Evolutionary conservation across 495 filamentous ascomycete genomes (phyloP).

Genomic region (Friedmanniomyces endolithicus): DNA sequence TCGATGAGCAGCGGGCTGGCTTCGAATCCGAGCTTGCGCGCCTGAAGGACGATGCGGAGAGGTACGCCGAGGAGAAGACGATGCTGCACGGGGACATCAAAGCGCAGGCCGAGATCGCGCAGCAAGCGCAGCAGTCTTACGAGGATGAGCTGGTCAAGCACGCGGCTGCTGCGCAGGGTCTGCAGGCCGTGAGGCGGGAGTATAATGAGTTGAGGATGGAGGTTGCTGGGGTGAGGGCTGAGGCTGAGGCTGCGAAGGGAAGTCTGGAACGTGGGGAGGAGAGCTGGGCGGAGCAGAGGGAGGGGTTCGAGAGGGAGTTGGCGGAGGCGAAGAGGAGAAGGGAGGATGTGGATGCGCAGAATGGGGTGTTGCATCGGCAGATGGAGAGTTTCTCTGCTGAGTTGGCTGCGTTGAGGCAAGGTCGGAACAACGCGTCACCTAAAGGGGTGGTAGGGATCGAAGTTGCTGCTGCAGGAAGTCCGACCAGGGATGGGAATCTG

Average conservation of each 20-base stretch:
- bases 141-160: slow-evolving; percentile 89
- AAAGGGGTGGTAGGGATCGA: not conserved
- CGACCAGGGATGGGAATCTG: slow-evolving; percentile 45
- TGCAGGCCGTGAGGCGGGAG: slow-evolving; percentile 66
- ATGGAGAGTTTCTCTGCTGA: slow-evolving; percentile 70
- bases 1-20: slow-evolving; percentile 65
- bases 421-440: slow-evolving; percentile 31
- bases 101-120: slow-evolving; percentile 83
- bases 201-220: slow-evolving; percentile 70
- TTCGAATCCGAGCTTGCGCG: slow-evolving; percentile 66
- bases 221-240: slow-evolving; percentile 53
- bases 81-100: slow-evolving; percentile 84
- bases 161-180: slow-evolving; percentile 72
- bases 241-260: slow-evolving; percentile 68
- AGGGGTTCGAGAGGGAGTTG: slow-evolving; percentile 72
- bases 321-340: slow-evolving; percentile 61
- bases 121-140: slow-evolving; percentile 87
- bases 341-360: slow-evolving; percentile 72
- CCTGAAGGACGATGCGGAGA: slow-evolving; percentile 73
- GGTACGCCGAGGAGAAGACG: slow-evolving; percentile 59
- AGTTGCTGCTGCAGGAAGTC: slow-evolving; percentile 19
- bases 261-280: slow-evolving; percentile 68
- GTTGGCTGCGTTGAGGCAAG: slow-evolving; percentile 63
- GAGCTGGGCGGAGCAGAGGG: slow-evolving; percentile 72
- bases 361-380: slow-evolving; percentile 76